A percentile compares a stretch with the other conserved stretches of the same genome.
phyloP scores from a whole-genome alignment of 2,329 filamentous ascomycete genomes.

The Epichloe hybrida region DNA sequence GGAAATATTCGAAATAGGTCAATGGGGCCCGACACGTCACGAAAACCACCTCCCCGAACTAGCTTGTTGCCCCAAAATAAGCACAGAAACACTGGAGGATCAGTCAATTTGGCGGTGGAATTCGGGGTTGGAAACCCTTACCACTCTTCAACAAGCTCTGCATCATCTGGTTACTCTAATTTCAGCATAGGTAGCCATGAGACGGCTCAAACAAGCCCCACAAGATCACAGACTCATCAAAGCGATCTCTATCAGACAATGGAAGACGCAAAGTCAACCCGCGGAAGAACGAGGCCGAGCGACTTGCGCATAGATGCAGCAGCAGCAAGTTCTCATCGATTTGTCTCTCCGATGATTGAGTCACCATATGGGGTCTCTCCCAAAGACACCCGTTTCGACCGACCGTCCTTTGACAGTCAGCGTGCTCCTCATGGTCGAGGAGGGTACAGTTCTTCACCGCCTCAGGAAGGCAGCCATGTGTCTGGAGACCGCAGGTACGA shows the following conservation, averaged over 20 bases:
- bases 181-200: constrained; percentile 43
- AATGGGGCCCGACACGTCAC: constrained; percentile 35
- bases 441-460: constrained; percentile 4
- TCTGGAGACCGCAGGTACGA: neutral
- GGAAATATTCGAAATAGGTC: constrained; percentile 25
- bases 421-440: neutral
- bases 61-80: constrained; percentile 30
- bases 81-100: constrained; percentile 21
- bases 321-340: constrained; percentile 13
- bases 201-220: constrained; percentile 42
- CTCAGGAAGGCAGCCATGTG: neutral
- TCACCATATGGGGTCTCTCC: constrained; percentile 17
- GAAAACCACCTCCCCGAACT: constrained; percentile 38
- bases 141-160: constrained; percentile 49
- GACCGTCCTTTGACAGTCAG: neutral
- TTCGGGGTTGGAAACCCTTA: constrained; percentile 51
- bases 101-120: constrained; percentile 44
- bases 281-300: constrained; percentile 21
- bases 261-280: constrained; percentile 40
- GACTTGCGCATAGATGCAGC: constrained; percentile 22
- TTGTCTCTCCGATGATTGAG: constrained; percentile 13
- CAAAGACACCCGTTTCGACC: constrained; percentile 9
- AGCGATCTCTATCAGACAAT: constrained; percentile 38
- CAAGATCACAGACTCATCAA: constrained; percentile 19
- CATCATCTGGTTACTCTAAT: constrained; percentile 50